phyloP scores from a whole-genome alignment of 2,329 filamentous ascomycete genomes.

The Claviceps sorghi region DNA sequence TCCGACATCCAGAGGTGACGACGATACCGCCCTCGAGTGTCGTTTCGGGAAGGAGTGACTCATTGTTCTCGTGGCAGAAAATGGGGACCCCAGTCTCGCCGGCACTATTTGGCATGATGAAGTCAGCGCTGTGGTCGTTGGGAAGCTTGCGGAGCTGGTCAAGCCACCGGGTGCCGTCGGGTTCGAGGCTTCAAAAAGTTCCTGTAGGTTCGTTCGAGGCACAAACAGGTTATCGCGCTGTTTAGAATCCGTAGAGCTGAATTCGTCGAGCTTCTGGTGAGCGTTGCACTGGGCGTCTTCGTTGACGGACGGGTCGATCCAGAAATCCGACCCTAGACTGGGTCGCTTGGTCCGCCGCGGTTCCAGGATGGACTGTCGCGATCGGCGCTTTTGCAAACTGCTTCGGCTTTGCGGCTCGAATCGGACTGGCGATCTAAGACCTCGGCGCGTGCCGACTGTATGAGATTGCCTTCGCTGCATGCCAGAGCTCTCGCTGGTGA shows the following conservation, averaged over 20 bases:
- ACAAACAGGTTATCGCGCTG: constrained; percentile 24
- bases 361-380: constrained; percentile 31
- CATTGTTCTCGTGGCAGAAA: constrained; percentile 28
- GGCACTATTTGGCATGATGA: constrained; percentile 19
- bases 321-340: constrained; percentile 39
- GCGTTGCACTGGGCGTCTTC: constrained; percentile 10
- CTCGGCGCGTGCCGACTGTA: constrained; percentile 34
- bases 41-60: constrained; percentile 50
- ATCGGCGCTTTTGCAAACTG: constrained; percentile 40
- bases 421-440: constrained; percentile 38
- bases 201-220: constrained; percentile 27
- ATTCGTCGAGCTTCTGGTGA: constrained; percentile 13
- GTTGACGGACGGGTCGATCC: constrained; percentile 28
- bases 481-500: constrained; percentile 15
- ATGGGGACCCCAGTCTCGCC: constrained; percentile 44
- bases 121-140: constrained; percentile 9
- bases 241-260: constrained; percentile 20
- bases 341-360: constrained; percentile 36
- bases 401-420: constrained; percentile 32
- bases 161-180: constrained; percentile 4
- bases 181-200: constrained; percentile 23
- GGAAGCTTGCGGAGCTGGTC: neutral
- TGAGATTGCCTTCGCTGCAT: constrained; percentile 30
- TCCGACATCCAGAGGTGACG: constrained; percentile 26
- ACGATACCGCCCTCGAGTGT: constrained; percentile 29